These are phyloP conservation scores for Clohesyomyces aquaticus DNA, from an alignment of 495 filamentous ascomycete genomes.

Conservation along the genomic window DNA sequence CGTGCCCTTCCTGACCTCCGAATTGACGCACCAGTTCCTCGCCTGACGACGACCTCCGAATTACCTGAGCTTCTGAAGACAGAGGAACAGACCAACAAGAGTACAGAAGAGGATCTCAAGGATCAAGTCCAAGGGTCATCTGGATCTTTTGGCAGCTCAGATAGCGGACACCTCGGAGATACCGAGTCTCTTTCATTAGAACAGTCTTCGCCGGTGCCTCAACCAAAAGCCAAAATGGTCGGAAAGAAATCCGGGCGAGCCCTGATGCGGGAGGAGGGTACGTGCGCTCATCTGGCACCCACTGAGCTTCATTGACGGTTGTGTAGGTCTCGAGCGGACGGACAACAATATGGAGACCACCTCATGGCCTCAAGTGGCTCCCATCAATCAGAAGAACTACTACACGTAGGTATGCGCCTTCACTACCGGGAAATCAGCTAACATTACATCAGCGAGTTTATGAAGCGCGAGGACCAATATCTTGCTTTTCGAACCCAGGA, in stretches of 20 bases:
- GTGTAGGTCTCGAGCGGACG: constrained; percentile 82
- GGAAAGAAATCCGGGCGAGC: constrained; percentile 50
- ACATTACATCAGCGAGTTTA: constrained; percentile 63
- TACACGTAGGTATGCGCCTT: constrained; percentile 61
- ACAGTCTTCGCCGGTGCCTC: not conserved
- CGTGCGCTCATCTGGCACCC: not conserved
- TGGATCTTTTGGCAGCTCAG: too few relatives aligned
- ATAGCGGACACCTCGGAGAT: too few relatives aligned
- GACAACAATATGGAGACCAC: constrained; percentile 97
- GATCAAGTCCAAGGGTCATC: not conserved
- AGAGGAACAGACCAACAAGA: too few relatives aligned
- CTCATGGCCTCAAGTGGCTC: constrained; percentile 85
- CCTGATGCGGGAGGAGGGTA: constrained; percentile 50
- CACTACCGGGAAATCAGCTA: not conserved
- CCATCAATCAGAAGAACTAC: constrained; percentile 99
- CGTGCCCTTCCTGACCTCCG: too few relatives aligned
- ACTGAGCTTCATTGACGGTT: constrained; percentile 23
- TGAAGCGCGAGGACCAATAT: constrained; percentile 96
- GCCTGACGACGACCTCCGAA: too few relatives aligned
- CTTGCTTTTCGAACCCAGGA: constrained; percentile 83
- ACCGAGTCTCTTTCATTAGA: too few relatives aligned
- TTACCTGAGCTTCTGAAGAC: too few relatives aligned
- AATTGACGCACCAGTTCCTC: too few relatives aligned
- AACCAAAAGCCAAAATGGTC: constrained; percentile 41
- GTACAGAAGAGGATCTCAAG: too few relatives aligned